These are phyloP conservation scores for Rehmannia glutinosa DNA, from an alignment of 257 asterid species.

Conservation along the genomic window DNA sequence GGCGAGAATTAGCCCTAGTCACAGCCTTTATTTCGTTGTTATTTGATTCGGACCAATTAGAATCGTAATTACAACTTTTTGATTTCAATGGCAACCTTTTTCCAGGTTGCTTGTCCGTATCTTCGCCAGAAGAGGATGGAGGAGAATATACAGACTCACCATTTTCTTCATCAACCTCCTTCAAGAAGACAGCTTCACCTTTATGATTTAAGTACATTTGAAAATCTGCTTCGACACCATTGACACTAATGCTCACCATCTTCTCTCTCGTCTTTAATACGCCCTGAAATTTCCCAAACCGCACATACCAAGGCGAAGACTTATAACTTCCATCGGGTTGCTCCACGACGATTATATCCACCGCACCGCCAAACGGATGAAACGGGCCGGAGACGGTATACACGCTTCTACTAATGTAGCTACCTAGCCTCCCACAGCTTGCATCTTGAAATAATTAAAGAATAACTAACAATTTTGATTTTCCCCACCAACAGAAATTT, in stretches of 20 bases:
- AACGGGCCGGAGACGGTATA: conserved; percentile 81
- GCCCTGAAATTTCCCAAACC: conserved; percentile 98
- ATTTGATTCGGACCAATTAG: conserved; percentile 28
- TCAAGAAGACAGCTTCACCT: conserved; percentile 83
- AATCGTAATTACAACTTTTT: conserved; percentile 45
- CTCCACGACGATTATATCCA: conserved; percentile 84
- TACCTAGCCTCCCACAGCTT: conserved; percentile 82
- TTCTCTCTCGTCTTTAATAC: conserved; percentile 83
- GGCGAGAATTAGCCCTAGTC: conserved; percentile 42
- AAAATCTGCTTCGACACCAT: conserved; percentile 73
- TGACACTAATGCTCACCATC: conserved; percentile 67
- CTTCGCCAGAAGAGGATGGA: conserved; percentile 67
- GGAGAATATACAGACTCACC: conserved; percentile 40
- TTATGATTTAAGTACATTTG: conserved; percentile 79
- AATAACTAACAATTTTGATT: conserved; percentile 1
- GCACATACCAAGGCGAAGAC: conserved; percentile 97
- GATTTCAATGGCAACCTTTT: conserved; percentile 36
- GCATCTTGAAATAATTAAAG: conserved; percentile 46
- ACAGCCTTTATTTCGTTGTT: conserved; percentile 25
- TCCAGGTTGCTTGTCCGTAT: conserved; percentile 34
- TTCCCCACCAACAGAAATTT: conserved; percentile 20
- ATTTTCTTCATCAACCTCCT: conserved; percentile 56
- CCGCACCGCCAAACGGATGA: conserved; percentile 99
- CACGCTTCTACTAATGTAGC: conserved; percentile 77
- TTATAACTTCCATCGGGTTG: conserved; percentile 92